Evolutionary conservation across 768 basidiomycete genomes (phyloP).

Genomic region (Auriscalpium orientale): DNA sequence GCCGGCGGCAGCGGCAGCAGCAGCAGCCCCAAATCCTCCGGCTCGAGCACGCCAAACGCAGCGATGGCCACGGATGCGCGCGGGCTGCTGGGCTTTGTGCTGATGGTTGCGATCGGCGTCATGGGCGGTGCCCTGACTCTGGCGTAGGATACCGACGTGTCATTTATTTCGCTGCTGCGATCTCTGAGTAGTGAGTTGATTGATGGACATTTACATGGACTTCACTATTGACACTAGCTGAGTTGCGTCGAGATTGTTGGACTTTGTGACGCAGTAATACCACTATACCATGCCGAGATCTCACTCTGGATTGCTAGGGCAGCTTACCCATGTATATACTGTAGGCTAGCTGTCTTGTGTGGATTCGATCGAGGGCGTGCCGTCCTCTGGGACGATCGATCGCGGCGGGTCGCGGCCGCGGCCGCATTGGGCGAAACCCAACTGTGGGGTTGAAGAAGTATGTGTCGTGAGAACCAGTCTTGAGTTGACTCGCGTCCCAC

Average conservation of each 20-base stretch:
- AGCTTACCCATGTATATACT: no score
- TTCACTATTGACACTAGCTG: background rate
- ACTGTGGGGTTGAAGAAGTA: no score
- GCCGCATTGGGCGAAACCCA: no score
- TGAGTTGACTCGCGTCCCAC: no score
- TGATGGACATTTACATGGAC: background rate
- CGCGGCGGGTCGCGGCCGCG: no score
- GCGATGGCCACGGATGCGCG: slow-evolving; percentile 22
- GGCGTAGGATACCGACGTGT: slow-evolving; percentile 16
- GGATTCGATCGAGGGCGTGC: no score
- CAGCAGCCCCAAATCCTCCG: slow-evolving; percentile 17
- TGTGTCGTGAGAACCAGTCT: no score
- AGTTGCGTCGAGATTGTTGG: background rate
- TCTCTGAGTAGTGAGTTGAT: background rate
- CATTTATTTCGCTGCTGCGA: background rate
- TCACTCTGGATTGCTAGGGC: no score
- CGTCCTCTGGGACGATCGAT: no score
- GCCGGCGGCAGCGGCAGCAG: slow-evolving; percentile 17
- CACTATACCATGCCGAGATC: background rate
- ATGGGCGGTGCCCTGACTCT: slow-evolving; percentile 39
- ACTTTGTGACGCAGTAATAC: background rate
- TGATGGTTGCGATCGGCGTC: slow-evolving; percentile 28
- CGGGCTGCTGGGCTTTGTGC: slow-evolving; percentile 30
- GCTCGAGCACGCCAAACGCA: slow-evolving; percentile 16
- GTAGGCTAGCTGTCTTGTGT: no score